Evolutionary conservation across 2,329 filamentous ascomycete species (phyloP).

Genomic region (Escovopsis sp.): DNA sequence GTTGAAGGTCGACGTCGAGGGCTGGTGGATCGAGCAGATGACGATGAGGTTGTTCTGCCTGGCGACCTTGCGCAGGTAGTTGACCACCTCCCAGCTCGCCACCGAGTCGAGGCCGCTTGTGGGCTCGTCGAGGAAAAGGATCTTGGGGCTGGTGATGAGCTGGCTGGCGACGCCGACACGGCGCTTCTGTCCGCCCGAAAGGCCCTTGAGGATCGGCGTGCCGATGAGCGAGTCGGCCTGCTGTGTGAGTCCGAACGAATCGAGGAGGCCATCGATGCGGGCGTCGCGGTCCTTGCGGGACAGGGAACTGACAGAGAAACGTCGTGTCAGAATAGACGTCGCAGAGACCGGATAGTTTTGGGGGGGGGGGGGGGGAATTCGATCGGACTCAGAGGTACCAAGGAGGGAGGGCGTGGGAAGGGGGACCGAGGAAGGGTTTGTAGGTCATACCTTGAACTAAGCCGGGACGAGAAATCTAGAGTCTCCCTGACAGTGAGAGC

Average conservation of each 20-base stretch:
- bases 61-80: slow-evolving; percentile 52
- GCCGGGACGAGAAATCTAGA: slow-evolving; percentile 58
- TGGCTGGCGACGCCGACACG: slow-evolving; percentile 67
- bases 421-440: too few species aligned
- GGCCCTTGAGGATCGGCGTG: slow-evolving; percentile 67
- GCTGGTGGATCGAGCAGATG: slow-evolving; percentile 74
- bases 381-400: too few species aligned
- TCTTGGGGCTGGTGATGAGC: slow-evolving; percentile 64
- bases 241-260: slow-evolving; percentile 55
- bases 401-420: too few species aligned
- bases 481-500: slow-evolving; percentile 70
- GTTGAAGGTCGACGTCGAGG: slow-evolving; percentile 62
- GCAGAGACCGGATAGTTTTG: too few species aligned
- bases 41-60: slow-evolving; percentile 57
- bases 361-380: too few species aligned
- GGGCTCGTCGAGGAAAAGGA: slow-evolving; percentile 72
- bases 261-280: slow-evolving; percentile 51
- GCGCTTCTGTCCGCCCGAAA: slow-evolving; percentile 75
- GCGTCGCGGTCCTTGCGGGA: slow-evolving; percentile 39
- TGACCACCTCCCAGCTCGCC: slow-evolving; percentile 61
- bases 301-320: slow-evolving; percentile 15
- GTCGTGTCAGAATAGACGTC: slow-evolving; percentile 1
- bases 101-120: slow-evolving; percentile 73
- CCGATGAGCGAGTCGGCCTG: slow-evolving; percentile 62
- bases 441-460: slow-evolving; percentile 44